phyloP scores from a whole-genome alignment of 176 grass and related monocot species.

The Oryza nivara region DNA sequence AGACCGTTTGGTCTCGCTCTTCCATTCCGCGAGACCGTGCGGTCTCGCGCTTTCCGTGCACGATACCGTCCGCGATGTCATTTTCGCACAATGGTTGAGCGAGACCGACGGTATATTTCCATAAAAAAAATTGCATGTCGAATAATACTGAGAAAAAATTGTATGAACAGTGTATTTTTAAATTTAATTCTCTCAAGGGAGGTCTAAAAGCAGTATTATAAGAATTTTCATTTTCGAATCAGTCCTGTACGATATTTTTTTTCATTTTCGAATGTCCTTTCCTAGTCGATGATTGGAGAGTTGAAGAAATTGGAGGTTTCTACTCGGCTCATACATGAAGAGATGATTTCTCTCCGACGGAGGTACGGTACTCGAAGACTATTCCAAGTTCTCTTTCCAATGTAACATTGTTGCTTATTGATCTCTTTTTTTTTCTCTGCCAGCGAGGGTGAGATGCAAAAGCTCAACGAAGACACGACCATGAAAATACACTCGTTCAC shows the following conservation, averaged over 20 bases:
- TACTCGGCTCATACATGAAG: constrained; percentile 56
- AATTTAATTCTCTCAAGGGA: neutral
- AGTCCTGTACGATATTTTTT: neutral
- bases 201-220: neutral
- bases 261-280: neutral
- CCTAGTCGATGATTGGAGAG: constrained; percentile 48
- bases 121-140: too few species aligned
- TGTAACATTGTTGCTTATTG: neutral
- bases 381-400: neutral
- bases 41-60: too few species aligned
- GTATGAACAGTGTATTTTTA: too few species aligned
- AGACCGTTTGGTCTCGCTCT: too few species aligned
- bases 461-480: constrained; percentile 50
- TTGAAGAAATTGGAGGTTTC: constrained; percentile 60
- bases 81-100: too few species aligned
- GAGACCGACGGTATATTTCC: too few species aligned
- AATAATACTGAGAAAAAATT: too few species aligned
- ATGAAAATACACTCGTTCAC: constrained; percentile 52
- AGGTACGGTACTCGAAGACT: constrained; percentile 28
- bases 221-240: neutral
- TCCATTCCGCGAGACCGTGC: too few species aligned
- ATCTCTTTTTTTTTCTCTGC: neutral
- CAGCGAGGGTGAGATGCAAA: constrained; percentile 56
- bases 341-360: constrained; percentile 55
- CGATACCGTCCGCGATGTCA: too few species aligned